phyloP scores from a whole-genome alignment of 148 eudicot species.

The Rhododendron ferrugineum region DNA sequence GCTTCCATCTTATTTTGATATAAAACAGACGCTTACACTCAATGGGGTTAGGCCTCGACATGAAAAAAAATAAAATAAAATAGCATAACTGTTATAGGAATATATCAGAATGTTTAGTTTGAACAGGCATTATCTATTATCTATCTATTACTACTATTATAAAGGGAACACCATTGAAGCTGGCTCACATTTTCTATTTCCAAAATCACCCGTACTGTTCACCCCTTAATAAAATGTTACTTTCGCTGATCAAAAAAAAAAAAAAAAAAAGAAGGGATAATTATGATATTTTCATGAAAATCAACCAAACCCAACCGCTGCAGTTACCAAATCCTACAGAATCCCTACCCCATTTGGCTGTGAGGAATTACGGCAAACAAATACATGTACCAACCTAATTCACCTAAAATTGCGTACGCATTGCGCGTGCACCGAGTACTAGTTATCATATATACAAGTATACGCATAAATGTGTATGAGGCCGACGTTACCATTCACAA shows the following conservation, averaged over 20 bases:
- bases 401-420: not conserved
- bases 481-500: conserved; percentile 20
- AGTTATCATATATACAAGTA: not conserved
- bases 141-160: not conserved
- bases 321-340: not conserved
- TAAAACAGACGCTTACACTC: not conserved
- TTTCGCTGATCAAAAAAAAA: too few relatives aligned
- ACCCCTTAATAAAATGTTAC: too few relatives aligned
- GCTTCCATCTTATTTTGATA: not conserved
- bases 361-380: not conserved
- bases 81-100: not conserved
- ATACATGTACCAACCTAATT: not conserved
- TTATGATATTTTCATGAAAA: not conserved
- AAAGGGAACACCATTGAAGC: not conserved
- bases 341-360: not conserved
- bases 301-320: not conserved
- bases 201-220: not conserved
- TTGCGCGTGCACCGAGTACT: not conserved
- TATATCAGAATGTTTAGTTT: not conserved
- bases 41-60: not conserved
- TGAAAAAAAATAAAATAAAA: not conserved
- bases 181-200: not conserved
- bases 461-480: not conserved
- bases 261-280: not conserved
- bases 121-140: not conserved